Percentiles rank a stretch among this genome's conserved stretches.
phyloP scores from a whole-genome alignment of 495 filamentous ascomycete species.

The Trichoderma asperelloides region DNA sequence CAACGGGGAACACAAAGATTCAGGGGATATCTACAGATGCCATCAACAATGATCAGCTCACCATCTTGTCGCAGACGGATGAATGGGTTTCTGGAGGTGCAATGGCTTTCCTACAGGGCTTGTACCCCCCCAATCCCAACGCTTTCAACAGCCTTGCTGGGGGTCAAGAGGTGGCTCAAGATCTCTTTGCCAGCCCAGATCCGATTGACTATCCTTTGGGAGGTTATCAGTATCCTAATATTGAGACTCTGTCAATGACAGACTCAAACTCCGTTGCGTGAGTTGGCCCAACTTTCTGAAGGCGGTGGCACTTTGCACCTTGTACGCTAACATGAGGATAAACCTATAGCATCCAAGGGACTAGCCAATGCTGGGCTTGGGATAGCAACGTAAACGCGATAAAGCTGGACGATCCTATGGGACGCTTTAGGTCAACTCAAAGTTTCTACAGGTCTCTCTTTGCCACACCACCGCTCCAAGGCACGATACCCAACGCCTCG shows the following conservation, averaged over 20 bases:
- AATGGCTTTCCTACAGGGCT: conserved; percentile 33
- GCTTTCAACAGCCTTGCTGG: conserved; percentile 20
- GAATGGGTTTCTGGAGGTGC: conserved; percentile 25
- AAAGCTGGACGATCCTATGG: background rate
- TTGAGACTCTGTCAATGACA: conserved; percentile 19
- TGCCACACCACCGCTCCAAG: conserved; percentile 19
- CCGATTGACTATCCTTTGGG: conserved; percentile 27
- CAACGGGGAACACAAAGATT: conserved; percentile 23
- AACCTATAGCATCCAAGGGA: conserved; percentile 23
- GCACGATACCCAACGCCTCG: conserved; percentile 18
- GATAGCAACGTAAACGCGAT: conserved; percentile 7
- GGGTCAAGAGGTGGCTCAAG: conserved; percentile 21
- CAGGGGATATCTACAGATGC: conserved; percentile 23
- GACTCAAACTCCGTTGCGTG: conserved; percentile 31
- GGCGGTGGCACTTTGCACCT: background rate
- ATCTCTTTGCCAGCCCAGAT: conserved; percentile 20
- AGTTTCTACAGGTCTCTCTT: conserved; percentile 24
- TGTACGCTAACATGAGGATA: background rate
- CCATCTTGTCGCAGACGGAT: conserved; percentile 25
- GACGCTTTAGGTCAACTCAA: conserved; percentile 17
- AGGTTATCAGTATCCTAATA: conserved; percentile 36
- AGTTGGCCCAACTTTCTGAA: conserved; percentile 5
- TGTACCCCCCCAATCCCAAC: conserved; percentile 29
- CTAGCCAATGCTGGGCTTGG: conserved; percentile 23
- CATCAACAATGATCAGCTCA: conserved; percentile 32